Evolutionary conservation across 176 grass and related monocot genomes (phyloP).

Genomic region (Cymbopogon citratus): DNA sequence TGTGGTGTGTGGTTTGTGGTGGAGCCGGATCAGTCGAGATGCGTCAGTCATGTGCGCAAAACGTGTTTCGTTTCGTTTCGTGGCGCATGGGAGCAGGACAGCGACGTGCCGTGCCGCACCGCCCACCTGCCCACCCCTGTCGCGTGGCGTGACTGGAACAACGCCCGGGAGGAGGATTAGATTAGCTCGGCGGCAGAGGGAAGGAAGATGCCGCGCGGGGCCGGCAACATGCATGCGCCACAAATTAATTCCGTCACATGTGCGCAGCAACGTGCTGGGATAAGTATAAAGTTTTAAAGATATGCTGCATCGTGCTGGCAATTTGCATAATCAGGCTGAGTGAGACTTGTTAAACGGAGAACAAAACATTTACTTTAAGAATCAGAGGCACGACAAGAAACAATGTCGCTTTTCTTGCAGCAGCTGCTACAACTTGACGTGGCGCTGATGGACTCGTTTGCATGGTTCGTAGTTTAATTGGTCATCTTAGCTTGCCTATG

Average conservation of each 20-base stretch:
- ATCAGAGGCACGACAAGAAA: too few species aligned
- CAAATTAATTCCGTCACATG: constrained; percentile 1
- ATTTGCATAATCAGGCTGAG: neutral
- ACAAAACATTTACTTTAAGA: neutral
- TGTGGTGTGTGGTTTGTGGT: neutral
- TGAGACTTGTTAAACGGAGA: neutral
- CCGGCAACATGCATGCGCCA: neutral
- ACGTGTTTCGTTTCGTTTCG: neutral
- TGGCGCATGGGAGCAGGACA: neutral
- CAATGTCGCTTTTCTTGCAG: neutral
- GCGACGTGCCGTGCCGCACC: neutral
- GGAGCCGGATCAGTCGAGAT: neutral
- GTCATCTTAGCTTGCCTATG: neutral
- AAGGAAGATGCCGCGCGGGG: constrained; percentile 8
- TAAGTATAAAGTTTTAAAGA: neutral
- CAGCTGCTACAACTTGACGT: neutral
- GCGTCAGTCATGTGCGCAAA: neutral
- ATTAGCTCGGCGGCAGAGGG: neutral
- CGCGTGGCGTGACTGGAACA: neutral
- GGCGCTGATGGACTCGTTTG: neutral
- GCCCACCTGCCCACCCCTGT: neutral
- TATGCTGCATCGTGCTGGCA: neutral
- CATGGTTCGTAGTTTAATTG: neutral
- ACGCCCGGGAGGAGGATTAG: too few species aligned
- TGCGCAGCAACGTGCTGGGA: constrained; percentile 1